Base-by-base conservation (phyloP, 805 yeast species). In the Ogataea thermomethanolica region DNA sequence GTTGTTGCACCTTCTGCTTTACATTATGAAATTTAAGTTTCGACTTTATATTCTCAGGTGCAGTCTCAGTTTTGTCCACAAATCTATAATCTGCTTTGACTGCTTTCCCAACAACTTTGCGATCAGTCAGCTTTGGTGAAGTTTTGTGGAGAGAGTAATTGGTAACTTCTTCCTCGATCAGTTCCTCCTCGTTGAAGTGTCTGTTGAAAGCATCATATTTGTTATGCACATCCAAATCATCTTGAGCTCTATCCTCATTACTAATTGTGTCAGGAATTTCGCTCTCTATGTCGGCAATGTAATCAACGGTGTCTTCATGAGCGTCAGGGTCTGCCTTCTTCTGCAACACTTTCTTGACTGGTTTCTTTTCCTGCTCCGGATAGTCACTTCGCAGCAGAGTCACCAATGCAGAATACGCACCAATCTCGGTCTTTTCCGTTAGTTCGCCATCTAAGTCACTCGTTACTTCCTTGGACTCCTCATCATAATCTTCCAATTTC, bases 191-290 rank as follows among this genome's bases (percentile, higher is more conserved):
- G 34, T 80, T 82, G 61, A 84, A 90, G 59, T 90, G 98, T 9
- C 64, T 55, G 45, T 84, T 85, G 51, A 85, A 89, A 0, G 95
- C 86, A 62, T 91, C 96, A 33, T 35, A 49, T 33, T 44, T 44
- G 37, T 54, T 51, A 4, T 41, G 33, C 13, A 42, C 42, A 29
- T 62, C 57, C 8, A 49, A 38, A 33, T 65, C 68, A 5, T 61
- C 69, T 12, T 65, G 71, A 33, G 62, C 60, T 17, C 20, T 42
- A 8, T 43, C 47, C 5, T 41, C 48, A 1, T 40, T 53, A 3
- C 44, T 46, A 26, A 50, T 25, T 17, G 37, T 46, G 3, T 44
- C 41, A 11, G 33, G 10, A 9, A 21, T 30, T 20, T 28, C 35
- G 7, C 13, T 31, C 8, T 23, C 33, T 12, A 30, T 51, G 5